A percentile compares a stretch with the other conserved stretches of the same genome.
Conservation (phyloP, 177 flowering plant genomes). For the Tripterygium wilfordii region DNA sequence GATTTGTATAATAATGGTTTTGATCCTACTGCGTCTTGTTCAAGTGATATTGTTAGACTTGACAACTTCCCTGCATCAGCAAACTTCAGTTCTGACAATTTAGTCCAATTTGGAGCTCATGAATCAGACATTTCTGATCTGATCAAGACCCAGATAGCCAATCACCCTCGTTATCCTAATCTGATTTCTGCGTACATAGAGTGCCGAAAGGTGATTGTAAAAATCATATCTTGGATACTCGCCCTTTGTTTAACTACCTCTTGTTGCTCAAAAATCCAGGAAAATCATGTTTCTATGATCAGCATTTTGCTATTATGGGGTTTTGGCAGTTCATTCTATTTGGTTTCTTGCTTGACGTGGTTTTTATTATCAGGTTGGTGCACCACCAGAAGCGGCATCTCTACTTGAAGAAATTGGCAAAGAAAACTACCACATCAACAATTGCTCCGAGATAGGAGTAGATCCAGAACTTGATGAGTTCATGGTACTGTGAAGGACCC, state of each 20-base stretch:
- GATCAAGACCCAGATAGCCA: slow-evolving; percentile 60
- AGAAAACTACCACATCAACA: slow-evolving; percentile 15
- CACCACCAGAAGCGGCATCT: slow-evolving; percentile 53
- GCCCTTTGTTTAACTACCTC: neutral
- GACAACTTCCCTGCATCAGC: slow-evolving; percentile 3
- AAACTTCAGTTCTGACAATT: neutral
- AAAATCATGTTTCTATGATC: too few relatives aligned
- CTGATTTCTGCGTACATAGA: slow-evolving; percentile 54
- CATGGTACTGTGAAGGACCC: slow-evolving; percentile 37
- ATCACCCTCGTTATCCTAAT: slow-evolving; percentile 58
- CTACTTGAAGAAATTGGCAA: slow-evolving; percentile 52
- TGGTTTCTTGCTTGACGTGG: too few relatives aligned
- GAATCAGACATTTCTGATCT: slow-evolving; percentile 39
- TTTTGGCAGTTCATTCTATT: too few relatives aligned
- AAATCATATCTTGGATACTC: neutral
- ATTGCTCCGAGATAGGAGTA: slow-evolving; percentile 32
- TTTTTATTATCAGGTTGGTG: slow-evolving; percentile 84
- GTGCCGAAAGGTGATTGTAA: slow-evolving; percentile 47
- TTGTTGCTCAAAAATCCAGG: neutral
- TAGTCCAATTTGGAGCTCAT: slow-evolving; percentile 10
- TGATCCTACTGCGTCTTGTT: slow-evolving; percentile 9
- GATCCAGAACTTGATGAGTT: slow-evolving; percentile 78
- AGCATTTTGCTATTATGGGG: too few relatives aligned
- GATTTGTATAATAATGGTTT: slow-evolving; percentile 9
- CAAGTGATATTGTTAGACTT: slow-evolving; percentile 1